These are phyloP conservation scores for Maudiozyma bulderi DNA, from an alignment of 805 yeast species.

Conservation along the genomic window DNA sequence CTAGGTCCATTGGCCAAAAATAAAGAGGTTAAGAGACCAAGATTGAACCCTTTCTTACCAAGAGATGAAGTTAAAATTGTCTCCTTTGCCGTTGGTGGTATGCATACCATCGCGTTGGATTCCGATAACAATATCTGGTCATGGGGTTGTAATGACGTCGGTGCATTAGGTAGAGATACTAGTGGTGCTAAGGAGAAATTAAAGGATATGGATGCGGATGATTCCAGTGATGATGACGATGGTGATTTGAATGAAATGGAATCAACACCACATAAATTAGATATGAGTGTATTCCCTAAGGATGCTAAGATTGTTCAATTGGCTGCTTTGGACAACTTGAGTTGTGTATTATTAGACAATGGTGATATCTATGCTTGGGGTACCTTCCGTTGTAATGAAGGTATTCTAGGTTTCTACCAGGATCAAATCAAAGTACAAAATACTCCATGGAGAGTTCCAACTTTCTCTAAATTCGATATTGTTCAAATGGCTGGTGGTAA, in stretches of 20 bases:
- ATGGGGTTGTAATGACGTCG: constrained; percentile 96
- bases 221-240: constrained; percentile 50
- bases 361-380: constrained; percentile 98
- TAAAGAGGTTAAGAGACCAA: constrained; percentile 91
- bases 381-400: constrained; percentile 89
- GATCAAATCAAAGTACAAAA: constrained; percentile 54
- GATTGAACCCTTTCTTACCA: constrained; percentile 71
- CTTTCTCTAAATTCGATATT: constrained; percentile 44
- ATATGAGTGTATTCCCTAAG: constrained; percentile 45
- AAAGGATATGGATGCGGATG: constrained; percentile 56
- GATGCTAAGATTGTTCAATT: constrained; percentile 59
- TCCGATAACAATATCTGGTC: constrained; percentile 77
- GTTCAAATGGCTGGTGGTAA: constrained; percentile 86
- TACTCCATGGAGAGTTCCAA: constrained; percentile 52
- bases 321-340: constrained; percentile 86
- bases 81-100: constrained; percentile 90
- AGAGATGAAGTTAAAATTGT: constrained; percentile 61
- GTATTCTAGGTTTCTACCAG: constrained; percentile 68
- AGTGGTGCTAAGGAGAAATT: constrained; percentile 53
- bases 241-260: constrained; percentile 84
- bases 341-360: constrained; percentile 65
- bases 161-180: constrained; percentile 83
- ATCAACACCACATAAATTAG: constrained; percentile 75
- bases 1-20: constrained; percentile 90
- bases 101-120: constrained; percentile 84